A percentile compares a stretch with the other conserved stretches of the same genome.
Evolutionary conservation across 257 asterid genomes (phyloP).

Genomic region (Nicotiana paniculata): DNA sequence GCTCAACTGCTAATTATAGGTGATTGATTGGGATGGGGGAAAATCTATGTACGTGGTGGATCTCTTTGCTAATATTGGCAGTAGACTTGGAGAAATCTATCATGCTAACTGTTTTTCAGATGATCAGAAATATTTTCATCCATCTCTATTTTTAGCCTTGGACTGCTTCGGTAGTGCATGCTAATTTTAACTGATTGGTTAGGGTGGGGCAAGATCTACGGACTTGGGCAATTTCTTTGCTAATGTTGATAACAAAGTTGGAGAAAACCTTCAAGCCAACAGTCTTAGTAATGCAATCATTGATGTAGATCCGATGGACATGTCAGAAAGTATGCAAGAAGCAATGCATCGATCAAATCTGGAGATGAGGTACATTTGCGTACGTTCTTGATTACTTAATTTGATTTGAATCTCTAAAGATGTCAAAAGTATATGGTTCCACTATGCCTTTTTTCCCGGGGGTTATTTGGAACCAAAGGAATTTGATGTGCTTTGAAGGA

Average conservation of each 20-base stretch:
- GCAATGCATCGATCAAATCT: constrained; percentile 92
- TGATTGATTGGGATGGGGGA: constrained; percentile 55
- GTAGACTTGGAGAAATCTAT: constrained; percentile 45
- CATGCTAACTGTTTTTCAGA: constrained; percentile 25
- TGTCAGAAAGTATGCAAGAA: constrained; percentile 98
- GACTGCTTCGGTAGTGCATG: constrained; percentile 13
- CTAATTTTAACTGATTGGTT: constrained; percentile 32
- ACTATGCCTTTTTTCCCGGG: background rate
- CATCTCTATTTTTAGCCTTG: constrained; percentile 5
- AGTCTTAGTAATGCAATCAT: constrained; percentile 38
- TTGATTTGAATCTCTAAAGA: background rate
- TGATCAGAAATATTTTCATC: background rate
- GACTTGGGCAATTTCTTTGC: constrained; percentile 68
- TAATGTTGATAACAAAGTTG: constrained; percentile 54
- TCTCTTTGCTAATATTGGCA: constrained; percentile 49
- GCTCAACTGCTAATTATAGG: constrained; percentile 9
- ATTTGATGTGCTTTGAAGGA: background rate
- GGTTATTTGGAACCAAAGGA: background rate
- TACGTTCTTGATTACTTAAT: constrained; percentile 29
- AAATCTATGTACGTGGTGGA: constrained; percentile 68
- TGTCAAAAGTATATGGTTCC: background rate
- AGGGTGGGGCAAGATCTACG: constrained; percentile 65
- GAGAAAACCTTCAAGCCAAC: constrained; percentile 39
- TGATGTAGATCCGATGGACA: constrained; percentile 88
- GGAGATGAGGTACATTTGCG: constrained; percentile 92